A percentile compares a stretch with the other conserved stretches of the same genome.
phyloP scores from a whole-genome alignment of 208 protist genomes.

The Willaertia magna region DNA sequence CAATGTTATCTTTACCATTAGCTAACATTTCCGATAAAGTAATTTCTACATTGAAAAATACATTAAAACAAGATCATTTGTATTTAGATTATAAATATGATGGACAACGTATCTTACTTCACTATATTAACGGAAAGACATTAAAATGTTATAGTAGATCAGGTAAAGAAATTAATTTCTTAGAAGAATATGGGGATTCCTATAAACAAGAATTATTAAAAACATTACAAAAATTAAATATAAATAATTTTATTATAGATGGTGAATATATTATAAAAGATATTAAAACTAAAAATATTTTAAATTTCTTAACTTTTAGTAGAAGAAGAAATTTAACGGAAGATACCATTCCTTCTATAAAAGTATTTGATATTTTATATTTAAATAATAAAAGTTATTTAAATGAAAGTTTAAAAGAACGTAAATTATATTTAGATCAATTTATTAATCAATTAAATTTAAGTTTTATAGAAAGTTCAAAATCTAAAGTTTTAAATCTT shows the following conservation, averaged over 20 bases:
- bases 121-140: neutral
- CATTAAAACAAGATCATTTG: neutral
- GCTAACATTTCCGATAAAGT: neutral
- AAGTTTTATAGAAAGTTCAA: constrained; percentile 31
- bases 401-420: constrained; percentile 53
- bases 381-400: constrained; percentile 84
- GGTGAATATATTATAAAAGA: constrained; percentile 93
- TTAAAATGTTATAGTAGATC: neutral
- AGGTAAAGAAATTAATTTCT: neutral
- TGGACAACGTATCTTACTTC: constrained; percentile 73
- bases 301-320: constrained; percentile 86
- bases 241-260: constrained; percentile 94
- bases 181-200: neutral
- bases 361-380: constrained; percentile 96
- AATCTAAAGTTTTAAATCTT: constrained; percentile 45
- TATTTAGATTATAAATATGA: constrained; percentile 98
- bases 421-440: constrained; percentile 55
- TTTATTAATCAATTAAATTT: neutral
- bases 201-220: neutral
- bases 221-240: constrained; percentile 3
- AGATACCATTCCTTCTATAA: neutral
- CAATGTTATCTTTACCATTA: neutral
- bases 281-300: constrained; percentile 58
- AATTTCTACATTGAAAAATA: neutral
- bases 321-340: constrained; percentile 26